These are phyloP conservation scores for Umbilicus rupestris DNA, from an alignment of 164 flowering plant species.

Conservation along the genomic window DNA sequence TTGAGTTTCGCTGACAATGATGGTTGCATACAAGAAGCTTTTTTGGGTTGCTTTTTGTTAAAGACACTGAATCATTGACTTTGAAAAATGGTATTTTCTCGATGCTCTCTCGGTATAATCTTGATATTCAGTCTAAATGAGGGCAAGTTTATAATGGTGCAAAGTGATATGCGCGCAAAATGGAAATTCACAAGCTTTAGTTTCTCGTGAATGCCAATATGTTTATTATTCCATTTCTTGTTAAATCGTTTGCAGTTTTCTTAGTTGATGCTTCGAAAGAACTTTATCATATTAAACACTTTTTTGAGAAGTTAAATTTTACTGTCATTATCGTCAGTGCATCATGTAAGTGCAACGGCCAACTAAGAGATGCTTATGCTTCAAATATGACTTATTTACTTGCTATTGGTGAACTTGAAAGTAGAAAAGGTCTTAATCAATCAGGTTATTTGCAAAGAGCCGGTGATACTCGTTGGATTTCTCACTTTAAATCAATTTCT, in stretches of 20 bases:
- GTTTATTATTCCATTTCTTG: constrained; percentile 14
- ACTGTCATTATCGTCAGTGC: background rate
- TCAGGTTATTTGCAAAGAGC: constrained; percentile 10
- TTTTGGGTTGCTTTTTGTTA: constrained; percentile 10
- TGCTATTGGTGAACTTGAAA: constrained; percentile 6
- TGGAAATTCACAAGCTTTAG: constrained; percentile 14
- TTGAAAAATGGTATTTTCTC: constrained; percentile 6
- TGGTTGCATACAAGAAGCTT: constrained; percentile 13
- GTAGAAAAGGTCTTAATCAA: too few relatives aligned
- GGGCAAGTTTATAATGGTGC: constrained; percentile 16
- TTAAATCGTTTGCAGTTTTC: constrained; percentile 10
- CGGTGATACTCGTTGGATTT: constrained; percentile 13
- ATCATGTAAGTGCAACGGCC: background rate
- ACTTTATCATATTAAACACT: background rate
- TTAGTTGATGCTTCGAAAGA: constrained; percentile 9
- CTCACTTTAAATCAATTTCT: background rate
- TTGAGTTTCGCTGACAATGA: constrained; percentile 15
- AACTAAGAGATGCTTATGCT: background rate
- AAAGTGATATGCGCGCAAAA: constrained; percentile 12
- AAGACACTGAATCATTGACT: background rate
- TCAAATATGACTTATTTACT: background rate
- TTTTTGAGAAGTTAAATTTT: background rate
- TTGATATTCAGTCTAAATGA: constrained; percentile 7
- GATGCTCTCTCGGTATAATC: background rate
- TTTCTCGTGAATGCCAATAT: constrained; percentile 6